Base-by-base conservation (phyloP, 2,329 filamentous ascomycete genomes). In the Chaetomium globosum region DNA sequence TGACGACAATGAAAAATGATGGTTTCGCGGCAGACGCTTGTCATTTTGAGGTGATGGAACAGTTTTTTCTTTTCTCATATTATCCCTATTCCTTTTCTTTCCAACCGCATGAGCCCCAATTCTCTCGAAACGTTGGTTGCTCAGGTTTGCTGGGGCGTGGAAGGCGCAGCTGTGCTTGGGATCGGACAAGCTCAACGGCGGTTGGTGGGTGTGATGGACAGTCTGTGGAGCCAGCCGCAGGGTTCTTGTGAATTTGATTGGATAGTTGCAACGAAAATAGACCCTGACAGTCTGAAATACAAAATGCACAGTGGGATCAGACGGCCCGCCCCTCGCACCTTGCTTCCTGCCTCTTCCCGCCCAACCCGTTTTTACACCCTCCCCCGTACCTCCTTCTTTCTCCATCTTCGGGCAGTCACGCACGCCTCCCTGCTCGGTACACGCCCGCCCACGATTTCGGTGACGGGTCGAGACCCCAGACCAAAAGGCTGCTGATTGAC, bases 361-460 rank as follows among this genome's bases (percentile, higher is more conserved):
- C 57, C 30, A 57, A 56, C 57, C 30, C 16, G 57, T 36, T 61
- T 67, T 65, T 61, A 63, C 69, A 69, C 69, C 67, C 67, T 69
- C 64, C 67, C 66, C 67, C 60, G 33, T 65, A 46, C 51, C 54
- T 63, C 51, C 57, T 51, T 67, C 66, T 60, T 68, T 68, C 65
- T 68, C 67, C 66, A 68, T 70, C 66, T 61, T 61, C 63, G 39
- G 39, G 39, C 39, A 68, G 65, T 63, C 64, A 67, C 70, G 65
- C 70, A 72, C 70, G 68, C 70, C 69, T 68, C 70, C 64, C 66
- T 68, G 65, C 67, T 72, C 69, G 68, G 67, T 71, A 72, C 70
- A 72, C 69, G 65, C 70, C 70, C 70, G 70, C 69, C 70, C 69
- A 66, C 67, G 61, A 61, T 70, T 70, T 69, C 69, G 68, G 65